Conservation (phyloP, 306 rosid genomes). For the Arachis hypogaea region DNA sequence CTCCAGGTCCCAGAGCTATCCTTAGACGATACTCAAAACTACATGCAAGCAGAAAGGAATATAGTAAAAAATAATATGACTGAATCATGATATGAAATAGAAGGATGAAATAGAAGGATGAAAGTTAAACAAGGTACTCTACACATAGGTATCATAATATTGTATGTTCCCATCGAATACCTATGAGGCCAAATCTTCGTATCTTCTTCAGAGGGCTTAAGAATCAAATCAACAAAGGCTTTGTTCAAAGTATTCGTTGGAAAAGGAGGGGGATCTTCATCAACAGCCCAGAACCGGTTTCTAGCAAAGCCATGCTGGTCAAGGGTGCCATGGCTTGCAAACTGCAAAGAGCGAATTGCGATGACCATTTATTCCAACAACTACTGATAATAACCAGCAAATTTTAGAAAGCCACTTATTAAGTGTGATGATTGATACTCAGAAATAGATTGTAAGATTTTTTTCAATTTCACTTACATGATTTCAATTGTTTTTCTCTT, state of each 20-base stretch:
- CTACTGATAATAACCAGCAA: conserved; percentile 15
- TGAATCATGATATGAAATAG: conserved; percentile 9
- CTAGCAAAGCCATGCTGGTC: conserved; percentile 92
- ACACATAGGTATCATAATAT: conserved; percentile 4
- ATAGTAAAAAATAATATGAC: conserved; percentile 27
- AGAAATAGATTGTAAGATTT: conserved; percentile 10
- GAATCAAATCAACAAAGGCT: conserved; percentile 86
- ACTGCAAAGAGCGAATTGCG: conserved; percentile 63
- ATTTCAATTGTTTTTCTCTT: conserved; percentile 1
- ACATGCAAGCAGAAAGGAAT: conserved; percentile 38
- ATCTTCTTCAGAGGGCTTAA: conserved; percentile 80
- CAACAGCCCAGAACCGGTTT: conserved; percentile 75
- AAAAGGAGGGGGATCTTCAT: conserved; percentile 71
- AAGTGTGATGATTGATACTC: conserved; percentile 19
- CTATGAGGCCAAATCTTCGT: conserved; percentile 83
- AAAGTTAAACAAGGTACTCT: conserved; percentile 2
- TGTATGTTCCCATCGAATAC: conserved; percentile 41
- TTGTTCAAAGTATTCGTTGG: conserved; percentile 60
- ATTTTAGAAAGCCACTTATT: conserved; percentile 3
- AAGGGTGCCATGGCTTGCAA: conserved; percentile 66
- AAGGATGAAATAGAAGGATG: neutral
- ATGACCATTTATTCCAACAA: conserved; percentile 10
- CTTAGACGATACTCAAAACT: conserved; percentile 92
- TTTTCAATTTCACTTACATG: neutral
- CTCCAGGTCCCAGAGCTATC: conserved; percentile 90